A percentile compares a stretch with the other conserved stretches of the same genome.
These are phyloP conservation scores for Suillus subaureus DNA, from an alignment of 768 basidiomycete genomes.

Conservation along the genomic window DNA sequence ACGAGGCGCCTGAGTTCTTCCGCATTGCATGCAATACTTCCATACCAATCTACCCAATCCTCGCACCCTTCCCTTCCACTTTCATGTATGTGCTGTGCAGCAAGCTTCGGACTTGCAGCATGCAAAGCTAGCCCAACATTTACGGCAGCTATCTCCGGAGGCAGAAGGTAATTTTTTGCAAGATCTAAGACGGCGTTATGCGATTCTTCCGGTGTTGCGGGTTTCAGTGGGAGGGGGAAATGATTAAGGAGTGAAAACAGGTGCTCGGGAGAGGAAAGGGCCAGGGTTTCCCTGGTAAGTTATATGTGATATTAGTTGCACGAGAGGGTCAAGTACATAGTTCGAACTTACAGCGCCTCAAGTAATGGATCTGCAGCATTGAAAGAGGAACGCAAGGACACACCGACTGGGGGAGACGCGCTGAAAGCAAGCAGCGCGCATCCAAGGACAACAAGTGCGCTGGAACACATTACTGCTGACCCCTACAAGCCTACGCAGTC, in stretches of 20 bases:
- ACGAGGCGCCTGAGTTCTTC: slow-evolving; percentile 58
- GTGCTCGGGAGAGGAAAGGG: slow-evolving; percentile 66
- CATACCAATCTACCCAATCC: slow-evolving; percentile 88
- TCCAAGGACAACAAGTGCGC: slow-evolving; percentile 9
- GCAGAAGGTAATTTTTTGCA: slow-evolving; percentile 47
- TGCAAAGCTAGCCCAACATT: slow-evolving; percentile 79
- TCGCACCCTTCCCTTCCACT: slow-evolving; percentile 46
- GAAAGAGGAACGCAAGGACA: slow-evolving; percentile 33
- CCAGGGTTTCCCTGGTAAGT: slow-evolving; percentile 72
- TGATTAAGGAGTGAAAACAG: slow-evolving; percentile 77
- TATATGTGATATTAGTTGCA: background rate
- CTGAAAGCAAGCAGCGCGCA: slow-evolving; percentile 18
- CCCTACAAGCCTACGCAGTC: background rate
- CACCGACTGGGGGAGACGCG: slow-evolving; percentile 32
- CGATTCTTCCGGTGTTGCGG: slow-evolving; percentile 46
- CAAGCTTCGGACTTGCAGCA: slow-evolving; percentile 75
- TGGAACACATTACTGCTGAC: background rate
- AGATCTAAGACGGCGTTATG: slow-evolving; percentile 43
- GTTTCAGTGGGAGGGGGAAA: slow-evolving; percentile 52
- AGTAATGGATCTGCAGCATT: slow-evolving; percentile 27
- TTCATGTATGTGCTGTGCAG: slow-evolving; percentile 47
- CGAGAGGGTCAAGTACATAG: background rate
- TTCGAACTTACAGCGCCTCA: slow-evolving; percentile 31
- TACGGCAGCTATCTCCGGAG: slow-evolving; percentile 53
- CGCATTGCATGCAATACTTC: slow-evolving; percentile 67